Percentiles rank a stretch among this genome's conserved stretches.
These are phyloP conservation scores for Umbelopsis sp. DNA, from an alignment of 192 early-diverging fungal genomes.

Conservation along the genomic window DNA sequence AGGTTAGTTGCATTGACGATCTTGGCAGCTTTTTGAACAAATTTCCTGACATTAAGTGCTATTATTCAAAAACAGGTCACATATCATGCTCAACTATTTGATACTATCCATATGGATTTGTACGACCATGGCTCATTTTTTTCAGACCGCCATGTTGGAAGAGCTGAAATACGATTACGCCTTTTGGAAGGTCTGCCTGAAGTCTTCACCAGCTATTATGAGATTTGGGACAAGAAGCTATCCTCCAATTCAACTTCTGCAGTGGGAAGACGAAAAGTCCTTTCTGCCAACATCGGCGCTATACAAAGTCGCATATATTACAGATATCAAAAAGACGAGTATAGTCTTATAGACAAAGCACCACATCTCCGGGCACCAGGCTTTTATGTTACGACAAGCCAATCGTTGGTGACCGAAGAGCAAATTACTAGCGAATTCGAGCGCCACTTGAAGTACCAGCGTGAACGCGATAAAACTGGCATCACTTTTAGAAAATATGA, in stretches of 20 bases:
- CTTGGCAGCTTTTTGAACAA: no score
- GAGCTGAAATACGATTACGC: slow-evolving; percentile 68
- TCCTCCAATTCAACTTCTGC: slow-evolving; percentile 63
- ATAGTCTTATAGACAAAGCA: neutral
- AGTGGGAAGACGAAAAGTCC: slow-evolving; percentile 35
- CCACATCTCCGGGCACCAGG: neutral
- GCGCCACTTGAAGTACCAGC: slow-evolving; percentile 24
- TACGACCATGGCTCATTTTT: slow-evolving; percentile 64
- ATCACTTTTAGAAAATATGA: slow-evolving; percentile 29
- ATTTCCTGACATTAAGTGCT: no score
- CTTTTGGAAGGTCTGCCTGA: slow-evolving; percentile 70
- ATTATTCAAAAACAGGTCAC: slow-evolving; percentile 40
- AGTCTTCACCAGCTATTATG: slow-evolving; percentile 72
- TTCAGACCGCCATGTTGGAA: slow-evolving; percentile 67
- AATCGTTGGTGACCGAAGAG: neutral
- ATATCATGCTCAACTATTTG: slow-evolving; percentile 79
- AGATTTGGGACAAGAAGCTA: slow-evolving; percentile 75
- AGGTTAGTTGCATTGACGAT: slow-evolving; percentile 1
- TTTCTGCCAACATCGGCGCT: slow-evolving; percentile 65
- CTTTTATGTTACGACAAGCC: slow-evolving; percentile 1
- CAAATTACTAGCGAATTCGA: slow-evolving; percentile 10
- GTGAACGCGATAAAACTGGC: slow-evolving; percentile 23
- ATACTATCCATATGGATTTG: slow-evolving; percentile 70
- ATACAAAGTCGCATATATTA: slow-evolving; percentile 73
- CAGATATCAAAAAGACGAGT: slow-evolving; percentile 49